phyloP scores from a whole-genome alignment of 2,329 filamentous ascomycete species.

The Eurotiales sp. region DNA sequence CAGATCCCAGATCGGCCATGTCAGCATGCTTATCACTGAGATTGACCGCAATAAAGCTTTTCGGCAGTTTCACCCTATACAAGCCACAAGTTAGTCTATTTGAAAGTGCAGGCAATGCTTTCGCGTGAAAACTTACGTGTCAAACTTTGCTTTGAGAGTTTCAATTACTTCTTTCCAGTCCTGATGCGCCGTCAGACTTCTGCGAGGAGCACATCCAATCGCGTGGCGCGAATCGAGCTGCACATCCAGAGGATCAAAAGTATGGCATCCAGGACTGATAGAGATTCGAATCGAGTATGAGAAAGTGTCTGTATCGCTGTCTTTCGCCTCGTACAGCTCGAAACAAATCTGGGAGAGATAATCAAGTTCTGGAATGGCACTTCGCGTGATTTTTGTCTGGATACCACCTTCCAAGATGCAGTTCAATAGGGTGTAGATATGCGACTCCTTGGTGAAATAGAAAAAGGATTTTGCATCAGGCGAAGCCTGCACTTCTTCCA shows the following conservation, averaged over 20 bases:
- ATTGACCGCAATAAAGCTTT: conserved; percentile 50
- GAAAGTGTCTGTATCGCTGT: conserved; percentile 71
- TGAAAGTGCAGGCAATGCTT: background rate
- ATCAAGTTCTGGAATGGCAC: conserved; percentile 93
- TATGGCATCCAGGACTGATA: conserved; percentile 92
- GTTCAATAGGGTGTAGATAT: conserved; percentile 97
- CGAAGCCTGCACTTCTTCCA: conserved; percentile 95
- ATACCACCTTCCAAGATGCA: conserved; percentile 97
- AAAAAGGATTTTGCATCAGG: conserved; percentile 94
- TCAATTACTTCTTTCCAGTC: conserved; percentile 98
- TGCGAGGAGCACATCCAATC: conserved; percentile 87
- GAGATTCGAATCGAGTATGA: conserved; percentile 96
- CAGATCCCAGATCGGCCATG: background rate
- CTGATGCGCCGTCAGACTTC: conserved; percentile 83
- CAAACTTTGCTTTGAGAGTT: conserved; percentile 89
- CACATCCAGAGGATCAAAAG: conserved; percentile 92
- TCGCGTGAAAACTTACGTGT: conserved; percentile 67
- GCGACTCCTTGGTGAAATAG: conserved; percentile 98
- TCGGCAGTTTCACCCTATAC: conserved; percentile 47
- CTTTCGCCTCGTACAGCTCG: conserved; percentile 93
- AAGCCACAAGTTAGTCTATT: background rate
- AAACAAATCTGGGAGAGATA: conserved; percentile 98
- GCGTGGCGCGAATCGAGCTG: conserved; percentile 95
- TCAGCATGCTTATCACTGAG: conserved; percentile 43
- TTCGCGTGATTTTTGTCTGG: conserved; percentile 92